Evolutionary conservation across 176 grass and related monocot species (phyloP), one percentile per base, ranked within the genome.

Genomic region (Coix lacrymajobi): DNA sequence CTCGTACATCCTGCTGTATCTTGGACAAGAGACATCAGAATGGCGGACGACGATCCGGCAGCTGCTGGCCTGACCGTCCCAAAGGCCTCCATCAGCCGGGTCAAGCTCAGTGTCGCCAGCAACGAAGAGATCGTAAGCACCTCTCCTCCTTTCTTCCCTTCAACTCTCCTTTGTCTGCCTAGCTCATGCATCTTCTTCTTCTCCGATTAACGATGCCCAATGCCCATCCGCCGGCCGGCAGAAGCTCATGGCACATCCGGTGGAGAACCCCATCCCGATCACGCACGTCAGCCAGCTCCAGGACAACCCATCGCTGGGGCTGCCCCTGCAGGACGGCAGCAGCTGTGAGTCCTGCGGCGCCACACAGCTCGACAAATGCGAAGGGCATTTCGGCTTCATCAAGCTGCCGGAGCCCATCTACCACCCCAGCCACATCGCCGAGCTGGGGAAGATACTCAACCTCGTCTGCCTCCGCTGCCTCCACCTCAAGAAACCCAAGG

Each of bases 381-480:
- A 84, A 17, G 82, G 86, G 24, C 80, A 88, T 57, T 88, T 88
- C 25, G 80, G 86, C 19, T 83, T 57, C 80, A 83, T 88, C 45
- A 48, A 66, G 33, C 66, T 88, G 66, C 86, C 86, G 0, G 20
- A 41, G 14, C 81, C 80, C 33, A 19, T 88, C 16, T 88, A 83
- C 66, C 80, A 88, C 43, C 86, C 80, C 0, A 78, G 43, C 57
- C 86, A 88, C 20, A 1, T 83, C 19, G 8, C 44, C 20, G 57
- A 83, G 34, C 80, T 88, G 56, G 77, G 74, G 7, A 79, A 79
- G 54, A 83, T 88, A 66, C 80, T 83, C 25, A 79, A 51, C 80
- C 43, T 57, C 10, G 56, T 88, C 10, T 88, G 86, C 22, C 58
- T 88, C 56, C 15, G 57, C 26, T 88, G 74, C 66, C 86, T 88